phyloP scores from a whole-genome alignment of 2,329 filamentous ascomycete genomes.

The Clarireedia paspali region DNA sequence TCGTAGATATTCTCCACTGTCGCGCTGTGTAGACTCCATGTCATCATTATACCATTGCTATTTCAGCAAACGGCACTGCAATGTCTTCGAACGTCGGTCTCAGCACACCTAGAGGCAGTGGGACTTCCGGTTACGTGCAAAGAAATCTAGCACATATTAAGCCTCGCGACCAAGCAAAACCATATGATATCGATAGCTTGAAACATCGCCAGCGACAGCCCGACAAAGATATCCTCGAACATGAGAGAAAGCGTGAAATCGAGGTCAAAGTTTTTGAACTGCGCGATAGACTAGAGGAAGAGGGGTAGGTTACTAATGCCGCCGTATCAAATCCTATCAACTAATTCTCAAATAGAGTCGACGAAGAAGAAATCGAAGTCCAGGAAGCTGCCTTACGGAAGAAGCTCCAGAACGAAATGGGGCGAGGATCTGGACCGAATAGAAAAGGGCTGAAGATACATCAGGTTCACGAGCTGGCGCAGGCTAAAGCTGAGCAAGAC shows the following conservation, averaged over 20 bases:
- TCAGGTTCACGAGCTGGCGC: conserved; percentile 92
- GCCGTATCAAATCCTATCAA: no score
- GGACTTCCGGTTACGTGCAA: conserved; percentile 95
- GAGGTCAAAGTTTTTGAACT: conserved; percentile 92
- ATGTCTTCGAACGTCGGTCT: conserved; percentile 99
- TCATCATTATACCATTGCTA: neutral
- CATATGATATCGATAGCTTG: conserved; percentile 65
- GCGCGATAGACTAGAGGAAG: conserved; percentile 84
- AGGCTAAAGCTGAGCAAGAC: conserved; percentile 93
- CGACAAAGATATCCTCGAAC: conserved; percentile 87
- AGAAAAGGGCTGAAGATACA: conserved; percentile 70
- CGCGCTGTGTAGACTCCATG: neutral
- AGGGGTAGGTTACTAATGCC: conserved; percentile 48
- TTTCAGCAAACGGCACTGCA: neutral
- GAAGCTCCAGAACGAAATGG: conserved; percentile 44
- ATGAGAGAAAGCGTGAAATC: conserved; percentile 83
- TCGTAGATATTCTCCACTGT: neutral
- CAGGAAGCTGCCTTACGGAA: conserved; percentile 58
- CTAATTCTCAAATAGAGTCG: conserved; percentile 43
- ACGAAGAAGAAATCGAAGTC: conserved; percentile 86
- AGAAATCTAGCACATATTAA: conserved; percentile 85
- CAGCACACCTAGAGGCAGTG: conserved; percentile 85
- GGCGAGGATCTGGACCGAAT: conserved; percentile 31
- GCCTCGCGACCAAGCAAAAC: conserved; percentile 61
- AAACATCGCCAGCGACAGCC: conserved; percentile 76